Base-by-base conservation (phyloP, 345 rosid species). In the Eucalyptus brandiana region DNA sequence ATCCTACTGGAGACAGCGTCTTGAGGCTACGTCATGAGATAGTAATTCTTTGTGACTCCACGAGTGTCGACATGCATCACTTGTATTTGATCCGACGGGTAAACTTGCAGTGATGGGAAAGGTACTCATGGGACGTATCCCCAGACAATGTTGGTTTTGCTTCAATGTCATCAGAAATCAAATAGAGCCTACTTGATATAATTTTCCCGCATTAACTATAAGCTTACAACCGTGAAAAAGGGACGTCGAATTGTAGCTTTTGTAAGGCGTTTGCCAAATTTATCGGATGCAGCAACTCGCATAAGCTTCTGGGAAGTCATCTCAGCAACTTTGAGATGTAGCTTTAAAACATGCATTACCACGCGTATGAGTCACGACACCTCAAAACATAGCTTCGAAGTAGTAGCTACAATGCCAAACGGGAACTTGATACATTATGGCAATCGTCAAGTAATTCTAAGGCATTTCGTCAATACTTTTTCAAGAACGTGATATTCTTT, bases 311-410 rank as follows among this genome's bases (percentile, higher is more conserved):
- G 2, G 34, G 24, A 69, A 69, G 44, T 69, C 21, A 6, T 34
- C 80, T 69, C 12, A 9, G 44, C 80, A 69, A 69, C 80, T 34
- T 67, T 34, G 7, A 34, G 80, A 17, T 34, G 80, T 34, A 37
- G 21, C 80, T 69, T 69, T 32, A 32, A 69, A 69, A 69, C 7
- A 18, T 32, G 80, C 80, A 32, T 34, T 69, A 17, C 42, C 23
- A 17, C 24, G 0, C 17, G 21, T 15, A 0, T 0, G 37, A 67
- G 40, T 69, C 13, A 0, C 7, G 12, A 69, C 80, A 69, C 80
- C 53, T 69, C 4, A 2, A 34, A 69, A 34, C 37, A 16, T 34
- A 34, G 44, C 80, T 69, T 34, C 80, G 40, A 69, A 34, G 24
- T 69, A 6, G 42, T 18, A 18, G 80, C 80, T 69, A 34, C 42